Evolutionary conservation across 1,139 yeast species (phyloP).

Genomic region (Zygosaccharomyces sapae): DNA sequence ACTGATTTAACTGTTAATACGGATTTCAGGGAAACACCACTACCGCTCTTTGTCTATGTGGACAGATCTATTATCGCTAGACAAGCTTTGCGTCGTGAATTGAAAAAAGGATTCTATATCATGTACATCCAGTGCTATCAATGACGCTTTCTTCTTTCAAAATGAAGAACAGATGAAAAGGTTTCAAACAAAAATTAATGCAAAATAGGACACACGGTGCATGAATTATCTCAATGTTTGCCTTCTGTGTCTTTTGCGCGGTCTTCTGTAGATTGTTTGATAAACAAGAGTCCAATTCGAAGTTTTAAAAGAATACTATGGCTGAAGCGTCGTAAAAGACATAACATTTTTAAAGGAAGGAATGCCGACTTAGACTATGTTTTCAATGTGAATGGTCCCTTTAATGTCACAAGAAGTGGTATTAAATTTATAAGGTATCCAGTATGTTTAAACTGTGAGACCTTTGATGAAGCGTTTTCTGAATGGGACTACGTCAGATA

Average conservation of each 20-base stretch:
- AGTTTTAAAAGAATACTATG: conserved; percentile 33
- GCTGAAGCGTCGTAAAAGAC: conserved; percentile 29
- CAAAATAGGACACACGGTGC: conserved; percentile 15
- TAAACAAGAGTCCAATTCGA: conserved; percentile 28
- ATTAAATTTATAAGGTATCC: conserved; percentile 29
- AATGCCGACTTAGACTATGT: conserved; percentile 25
- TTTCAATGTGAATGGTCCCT: conserved; percentile 17
- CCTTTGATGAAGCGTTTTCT: conserved; percentile 27
- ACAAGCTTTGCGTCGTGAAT: conserved; percentile 17
- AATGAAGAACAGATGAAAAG: conserved; percentile 17
- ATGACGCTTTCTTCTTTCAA: conserved; percentile 21
- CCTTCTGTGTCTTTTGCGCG: conserved; percentile 28
- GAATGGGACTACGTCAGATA: conserved; percentile 27
- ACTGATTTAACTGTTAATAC: conserved; percentile 23
- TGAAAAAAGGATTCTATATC: conserved; percentile 22
- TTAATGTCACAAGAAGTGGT: conserved; percentile 28
- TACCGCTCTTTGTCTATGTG: conserved; percentile 30
- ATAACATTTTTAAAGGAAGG: conserved; percentile 24
- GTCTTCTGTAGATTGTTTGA: conserved; percentile 26
- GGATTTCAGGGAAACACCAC: conserved; percentile 16
- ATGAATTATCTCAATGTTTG: conserved; percentile 18
- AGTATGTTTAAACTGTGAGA: conserved; percentile 22
- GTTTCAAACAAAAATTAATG: conserved; percentile 20
- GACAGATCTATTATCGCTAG: conserved; percentile 21
- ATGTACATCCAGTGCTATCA: conserved; percentile 24